Evolutionary conservation across 352 stramenopile genomes (phyloP).

Genomic region (Pythium phragmitis): DNA sequence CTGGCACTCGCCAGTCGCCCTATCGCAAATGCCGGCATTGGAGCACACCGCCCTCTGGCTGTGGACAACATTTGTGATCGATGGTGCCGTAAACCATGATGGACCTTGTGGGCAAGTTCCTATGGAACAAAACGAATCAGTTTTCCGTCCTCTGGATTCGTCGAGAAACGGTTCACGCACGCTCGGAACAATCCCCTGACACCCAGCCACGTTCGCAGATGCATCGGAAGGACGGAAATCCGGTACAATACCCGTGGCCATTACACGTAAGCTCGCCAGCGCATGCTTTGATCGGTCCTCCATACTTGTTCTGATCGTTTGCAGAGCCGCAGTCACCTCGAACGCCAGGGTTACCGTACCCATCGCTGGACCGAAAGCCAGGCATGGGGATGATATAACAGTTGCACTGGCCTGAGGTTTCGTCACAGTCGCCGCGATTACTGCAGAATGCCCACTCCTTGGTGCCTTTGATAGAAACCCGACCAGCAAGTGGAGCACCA

Average conservation of each 20-base stretch:
- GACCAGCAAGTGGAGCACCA: slow-evolving; percentile 39
- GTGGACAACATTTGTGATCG: slow-evolving; percentile 47
- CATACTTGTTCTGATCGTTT: slow-evolving; percentile 78
- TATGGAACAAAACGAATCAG: slow-evolving; percentile 19
- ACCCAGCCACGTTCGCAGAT: slow-evolving; percentile 63
- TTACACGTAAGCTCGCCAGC: slow-evolving; percentile 71
- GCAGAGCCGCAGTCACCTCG: slow-evolving; percentile 92
- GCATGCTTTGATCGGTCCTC: slow-evolving; percentile 54
- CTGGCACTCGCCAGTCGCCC: slow-evolving; percentile 46
- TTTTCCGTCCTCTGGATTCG: neutral
- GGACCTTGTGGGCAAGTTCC: slow-evolving; percentile 57
- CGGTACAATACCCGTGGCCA: slow-evolving; percentile 65
- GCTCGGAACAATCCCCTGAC: slow-evolving; percentile 57
- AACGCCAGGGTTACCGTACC: slow-evolving; percentile 81
- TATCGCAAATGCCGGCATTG: slow-evolving; percentile 59
- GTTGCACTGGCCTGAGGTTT: slow-evolving; percentile 44
- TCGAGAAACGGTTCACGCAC: slow-evolving; percentile 28
- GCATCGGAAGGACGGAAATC: slow-evolving; percentile 54
- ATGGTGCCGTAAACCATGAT: slow-evolving; percentile 60
- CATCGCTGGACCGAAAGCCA: slow-evolving; percentile 78
- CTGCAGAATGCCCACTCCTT: slow-evolving; percentile 91
- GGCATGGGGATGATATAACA: slow-evolving; percentile 73
- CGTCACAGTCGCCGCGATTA: slow-evolving; percentile 87
- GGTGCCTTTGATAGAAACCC: slow-evolving; percentile 63
- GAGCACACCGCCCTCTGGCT: slow-evolving; percentile 57